These are phyloP conservation scores for Amanita fuliginea DNA, from an alignment of 768 basidiomycete genomes.

Conservation along the genomic window DNA sequence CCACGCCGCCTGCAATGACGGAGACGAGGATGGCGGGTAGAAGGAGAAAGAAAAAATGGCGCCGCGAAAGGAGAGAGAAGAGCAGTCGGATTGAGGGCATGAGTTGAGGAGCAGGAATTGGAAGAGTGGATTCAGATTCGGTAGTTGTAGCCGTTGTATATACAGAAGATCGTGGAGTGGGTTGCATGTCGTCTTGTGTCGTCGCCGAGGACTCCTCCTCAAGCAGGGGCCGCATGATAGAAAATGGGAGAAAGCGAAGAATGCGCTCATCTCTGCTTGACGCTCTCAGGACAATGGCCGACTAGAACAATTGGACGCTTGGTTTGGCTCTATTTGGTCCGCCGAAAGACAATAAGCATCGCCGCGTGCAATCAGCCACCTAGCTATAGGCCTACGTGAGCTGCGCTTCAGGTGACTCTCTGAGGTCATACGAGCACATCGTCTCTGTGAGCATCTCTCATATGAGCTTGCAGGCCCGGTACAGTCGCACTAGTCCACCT, in stretches of 20 bases:
- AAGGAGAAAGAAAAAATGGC: slow-evolving; percentile 46
- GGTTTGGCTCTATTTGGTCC: not conserved
- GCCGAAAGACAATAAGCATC: not conserved
- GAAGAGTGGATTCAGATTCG: slow-evolving; percentile 8
- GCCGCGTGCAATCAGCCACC: not conserved
- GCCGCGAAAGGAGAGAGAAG: slow-evolving; percentile 52
- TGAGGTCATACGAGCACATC: too few relatives aligned
- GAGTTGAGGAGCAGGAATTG: slow-evolving; percentile 1
- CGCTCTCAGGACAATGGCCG: not conserved
- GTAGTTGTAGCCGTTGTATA: slow-evolving; percentile 6
- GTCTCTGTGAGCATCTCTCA: too few relatives aligned
- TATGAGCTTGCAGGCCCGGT: too few relatives aligned
- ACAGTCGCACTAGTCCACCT: too few relatives aligned
- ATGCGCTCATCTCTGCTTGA: not conserved
- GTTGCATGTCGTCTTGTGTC: slow-evolving; percentile 11
- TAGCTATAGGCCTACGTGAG: too few relatives aligned
- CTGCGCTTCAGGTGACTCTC: too few relatives aligned
- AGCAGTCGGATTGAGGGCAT: slow-evolving; percentile 27
- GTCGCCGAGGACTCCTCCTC: not conserved
- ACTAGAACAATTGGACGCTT: not conserved
- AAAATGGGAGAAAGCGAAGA: not conserved
- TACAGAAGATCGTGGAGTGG: slow-evolving; percentile 16
- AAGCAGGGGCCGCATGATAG: not conserved
- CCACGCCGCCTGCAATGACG: slow-evolving; percentile 56
- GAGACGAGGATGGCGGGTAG: slow-evolving; percentile 58